Evolutionary conservation across 164 flowering plant genomes (phyloP).

Genomic region (Vitis amurensis): DNA sequence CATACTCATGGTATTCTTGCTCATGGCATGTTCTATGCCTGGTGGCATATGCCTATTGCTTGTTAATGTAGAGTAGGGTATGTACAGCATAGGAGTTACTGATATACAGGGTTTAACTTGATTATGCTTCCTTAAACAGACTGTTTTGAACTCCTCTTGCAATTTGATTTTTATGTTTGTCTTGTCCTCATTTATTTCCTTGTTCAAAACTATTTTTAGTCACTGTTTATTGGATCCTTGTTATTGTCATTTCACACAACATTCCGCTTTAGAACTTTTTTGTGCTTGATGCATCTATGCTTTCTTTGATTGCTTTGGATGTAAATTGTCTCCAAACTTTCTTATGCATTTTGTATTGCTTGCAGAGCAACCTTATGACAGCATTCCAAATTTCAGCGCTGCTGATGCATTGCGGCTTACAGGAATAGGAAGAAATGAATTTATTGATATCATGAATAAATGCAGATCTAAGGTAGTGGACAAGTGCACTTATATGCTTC

Average conservation of each 20-base stretch:
- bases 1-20: no score
- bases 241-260: background rate
- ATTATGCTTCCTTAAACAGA: no score
- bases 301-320: background rate
- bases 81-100: no score
- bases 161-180: no score
- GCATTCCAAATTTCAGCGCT: conserved; percentile 98
- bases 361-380: conserved; percentile 99
- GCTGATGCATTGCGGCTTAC: conserved; percentile 96
- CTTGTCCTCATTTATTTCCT: no score
- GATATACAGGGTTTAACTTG: no score
- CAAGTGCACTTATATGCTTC: conserved; percentile 1
- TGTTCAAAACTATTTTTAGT: background rate
- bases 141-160: no score
- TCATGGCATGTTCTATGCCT: no score
- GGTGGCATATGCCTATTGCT: no score
- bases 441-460: conserved; percentile 98
- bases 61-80: no score
- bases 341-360: conserved; percentile 20
- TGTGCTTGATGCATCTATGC: background rate
- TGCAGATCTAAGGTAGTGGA: conserved; percentile 94
- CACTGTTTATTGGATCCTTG: background rate
- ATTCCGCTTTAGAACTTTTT: background rate
- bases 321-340: conserved; percentile 1
- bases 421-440: conserved; percentile 97